These are phyloP conservation scores for Picea mariana DNA, from an alignment of 83 land plant genomes.

Conservation along the genomic window DNA sequence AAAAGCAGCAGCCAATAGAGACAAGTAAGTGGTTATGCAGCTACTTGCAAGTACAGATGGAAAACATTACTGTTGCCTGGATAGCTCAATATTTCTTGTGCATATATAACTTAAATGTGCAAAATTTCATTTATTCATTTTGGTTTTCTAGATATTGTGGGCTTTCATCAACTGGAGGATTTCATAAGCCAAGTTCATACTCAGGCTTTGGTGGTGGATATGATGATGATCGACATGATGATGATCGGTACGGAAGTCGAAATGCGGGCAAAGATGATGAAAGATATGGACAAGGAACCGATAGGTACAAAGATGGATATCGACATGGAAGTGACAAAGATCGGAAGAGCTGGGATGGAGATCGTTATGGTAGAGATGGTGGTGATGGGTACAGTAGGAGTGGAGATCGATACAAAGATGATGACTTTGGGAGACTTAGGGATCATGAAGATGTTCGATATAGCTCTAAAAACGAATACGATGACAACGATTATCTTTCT, in stretches of 20 bases:
- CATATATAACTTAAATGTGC: not conserved
- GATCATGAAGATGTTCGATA: constrained; percentile 29
- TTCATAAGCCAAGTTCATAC: constrained; percentile 59
- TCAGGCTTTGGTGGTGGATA: constrained; percentile 32
- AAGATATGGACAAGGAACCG: not conserved
- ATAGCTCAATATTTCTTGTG: not conserved
- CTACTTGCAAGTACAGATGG: not conserved
- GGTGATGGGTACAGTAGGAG: constrained; percentile 24
- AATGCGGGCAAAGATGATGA: constrained; percentile 28
- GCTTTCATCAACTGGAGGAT: constrained; percentile 68
- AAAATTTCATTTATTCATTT: not conserved
- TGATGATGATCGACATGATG: constrained; percentile 14
- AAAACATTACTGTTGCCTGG: not conserved
- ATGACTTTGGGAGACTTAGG: constrained; percentile 22
- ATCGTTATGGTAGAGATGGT: constrained; percentile 21
- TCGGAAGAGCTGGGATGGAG: constrained; percentile 14
- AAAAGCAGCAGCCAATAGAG: constrained; percentile 75
- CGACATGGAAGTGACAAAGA: constrained; percentile 9
- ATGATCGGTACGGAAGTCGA: constrained; percentile 44
- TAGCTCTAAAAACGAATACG: not conserved
- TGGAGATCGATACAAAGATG: constrained; percentile 21
- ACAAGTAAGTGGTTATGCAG: constrained; percentile 58
- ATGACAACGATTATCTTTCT: not conserved
- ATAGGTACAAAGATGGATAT: constrained; percentile 34
- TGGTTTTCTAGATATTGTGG: constrained; percentile 50